phyloP scores from a whole-genome alignment of 768 basidiomycete species.

The Dictyophora rubrovolvata region DNA sequence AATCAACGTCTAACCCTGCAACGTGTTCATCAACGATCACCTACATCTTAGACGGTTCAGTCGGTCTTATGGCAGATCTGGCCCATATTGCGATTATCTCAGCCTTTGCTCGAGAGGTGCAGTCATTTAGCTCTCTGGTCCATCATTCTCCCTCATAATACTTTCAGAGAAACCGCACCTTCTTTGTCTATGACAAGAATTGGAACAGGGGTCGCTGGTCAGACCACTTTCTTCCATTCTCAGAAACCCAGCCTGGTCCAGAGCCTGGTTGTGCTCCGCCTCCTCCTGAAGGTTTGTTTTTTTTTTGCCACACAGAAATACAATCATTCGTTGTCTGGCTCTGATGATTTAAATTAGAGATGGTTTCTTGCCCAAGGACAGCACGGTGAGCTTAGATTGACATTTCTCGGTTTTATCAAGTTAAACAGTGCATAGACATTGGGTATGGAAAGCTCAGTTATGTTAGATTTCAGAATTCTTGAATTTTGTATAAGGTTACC shows the following conservation, averaged over 20 bases:
- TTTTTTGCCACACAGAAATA: background rate
- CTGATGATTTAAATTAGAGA: conserved; percentile 30
- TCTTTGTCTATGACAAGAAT: conserved; percentile 58
- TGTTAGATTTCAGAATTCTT: background rate
- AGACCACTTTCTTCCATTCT: conserved; percentile 53
- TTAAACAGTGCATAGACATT: conserved; percentile 35
- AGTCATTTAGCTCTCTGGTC: conserved; percentile 7
- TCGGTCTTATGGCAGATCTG: conserved; percentile 56
- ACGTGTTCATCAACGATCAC: conserved; percentile 55
- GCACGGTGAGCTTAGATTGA: conserved; percentile 38
- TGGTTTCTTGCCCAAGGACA: conserved; percentile 61
- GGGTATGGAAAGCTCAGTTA: conserved; percentile 31
- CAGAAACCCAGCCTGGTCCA: conserved; percentile 45
- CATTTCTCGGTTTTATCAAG: conserved; percentile 1
- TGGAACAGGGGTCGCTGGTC: conserved; percentile 73
- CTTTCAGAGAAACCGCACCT: conserved; percentile 47
- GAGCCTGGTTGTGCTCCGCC: conserved; percentile 54
- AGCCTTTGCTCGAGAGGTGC: conserved; percentile 56
- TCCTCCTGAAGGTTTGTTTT: conserved; percentile 44
- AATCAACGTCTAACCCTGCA: conserved; percentile 10
- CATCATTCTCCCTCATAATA: background rate
- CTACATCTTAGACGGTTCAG: conserved; percentile 58
- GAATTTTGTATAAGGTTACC: background rate
- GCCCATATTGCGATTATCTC: conserved; percentile 60
- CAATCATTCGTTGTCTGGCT: background rate